These are phyloP conservation scores for Eimeria sp. DNA, from an alignment of 169 alveolate genomes.

Conservation along the genomic window DNA sequence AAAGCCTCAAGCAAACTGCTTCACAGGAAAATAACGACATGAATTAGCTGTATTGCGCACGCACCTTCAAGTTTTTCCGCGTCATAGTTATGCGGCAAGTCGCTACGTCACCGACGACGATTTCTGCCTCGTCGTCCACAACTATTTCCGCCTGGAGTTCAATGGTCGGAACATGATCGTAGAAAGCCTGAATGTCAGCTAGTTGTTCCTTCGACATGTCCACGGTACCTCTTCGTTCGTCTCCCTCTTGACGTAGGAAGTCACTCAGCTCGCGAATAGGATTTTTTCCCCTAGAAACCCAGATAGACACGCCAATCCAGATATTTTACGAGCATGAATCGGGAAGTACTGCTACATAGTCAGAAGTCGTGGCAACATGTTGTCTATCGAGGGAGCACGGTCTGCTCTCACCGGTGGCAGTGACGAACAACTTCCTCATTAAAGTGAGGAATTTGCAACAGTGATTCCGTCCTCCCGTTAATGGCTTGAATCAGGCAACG, in stretches of 20 bases:
- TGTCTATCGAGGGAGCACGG: not conserved
- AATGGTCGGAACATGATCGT: conserved; percentile 89
- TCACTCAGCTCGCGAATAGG: conserved; percentile 90
- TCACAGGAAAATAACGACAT: not conserved
- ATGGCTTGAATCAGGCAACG: conserved; percentile 94
- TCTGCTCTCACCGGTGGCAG: conserved; percentile 66
- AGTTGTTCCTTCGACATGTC: conserved; percentile 89
- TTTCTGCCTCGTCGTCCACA: conserved; percentile 92
- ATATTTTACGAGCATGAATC: not conserved
- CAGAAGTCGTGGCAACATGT: not conserved
- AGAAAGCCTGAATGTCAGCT: conserved; percentile 92
- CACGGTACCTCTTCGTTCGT: conserved; percentile 89
- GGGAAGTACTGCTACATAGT: not conserved
- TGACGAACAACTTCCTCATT: conserved; percentile 86
- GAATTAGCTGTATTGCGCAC: not conserved
- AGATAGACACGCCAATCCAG: not conserved
- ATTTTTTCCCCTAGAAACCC: conserved; percentile 89
- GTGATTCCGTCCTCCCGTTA: conserved; percentile 89
- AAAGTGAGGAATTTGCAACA: conserved; percentile 95
- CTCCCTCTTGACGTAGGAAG: conserved; percentile 90
- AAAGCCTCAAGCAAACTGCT: not conserved
- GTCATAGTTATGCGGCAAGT: conserved; percentile 90
- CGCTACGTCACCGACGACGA: conserved; percentile 94
- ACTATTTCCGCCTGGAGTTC: conserved; percentile 88
- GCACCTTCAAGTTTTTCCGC: conserved; percentile 88